Percentiles rank a stretch among this genome's conserved stretches.
Conservation (phyloP, 106 monocot genomes). For the Amphibolis antarctica region DNA sequence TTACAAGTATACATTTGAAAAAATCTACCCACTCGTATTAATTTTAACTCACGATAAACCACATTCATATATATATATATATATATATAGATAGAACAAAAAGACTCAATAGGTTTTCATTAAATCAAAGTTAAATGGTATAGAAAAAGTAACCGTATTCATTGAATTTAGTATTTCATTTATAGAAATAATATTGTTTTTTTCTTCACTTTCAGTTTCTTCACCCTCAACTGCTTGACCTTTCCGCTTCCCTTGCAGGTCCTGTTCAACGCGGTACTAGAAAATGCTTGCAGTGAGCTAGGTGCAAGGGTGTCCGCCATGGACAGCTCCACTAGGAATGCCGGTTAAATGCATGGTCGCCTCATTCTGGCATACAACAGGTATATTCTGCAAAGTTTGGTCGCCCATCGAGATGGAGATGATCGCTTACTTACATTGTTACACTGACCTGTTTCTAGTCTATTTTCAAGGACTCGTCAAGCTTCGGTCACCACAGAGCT, state of each 20-base stretch:
- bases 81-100: too few relatives aligned
- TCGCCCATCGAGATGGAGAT: neutral
- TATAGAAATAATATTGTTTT: too few relatives aligned
- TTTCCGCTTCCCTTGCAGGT: slow-evolving; percentile 31
- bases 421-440: neutral
- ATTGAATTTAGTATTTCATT: too few relatives aligned
- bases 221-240: too few relatives aligned
- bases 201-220: too few relatives aligned
- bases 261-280: slow-evolving; percentile 68
- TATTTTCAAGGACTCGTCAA: slow-evolving; percentile 67
- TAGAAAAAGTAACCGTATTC: too few relatives aligned
- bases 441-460: neutral
- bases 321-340: slow-evolving; percentile 96
- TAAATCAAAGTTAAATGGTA: too few relatives aligned
- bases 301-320: slow-evolving; percentile 94
- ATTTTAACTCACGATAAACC: too few relatives aligned
- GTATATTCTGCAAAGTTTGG: slow-evolving; percentile 14
- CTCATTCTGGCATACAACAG: slow-evolving; percentile 91
- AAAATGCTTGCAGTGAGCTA: slow-evolving; percentile 90
- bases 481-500: slow-evolving; percentile 94
- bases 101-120: too few relatives aligned
- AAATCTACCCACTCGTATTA: too few relatives aligned
- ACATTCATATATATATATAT: too few relatives aligned
- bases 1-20: too few relatives aligned
- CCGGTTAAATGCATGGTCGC: slow-evolving; percentile 93